Evolutionary conservation across 148 eudicot species (phyloP).

Genomic region (Mesembryanthemum crystallinum): DNA sequence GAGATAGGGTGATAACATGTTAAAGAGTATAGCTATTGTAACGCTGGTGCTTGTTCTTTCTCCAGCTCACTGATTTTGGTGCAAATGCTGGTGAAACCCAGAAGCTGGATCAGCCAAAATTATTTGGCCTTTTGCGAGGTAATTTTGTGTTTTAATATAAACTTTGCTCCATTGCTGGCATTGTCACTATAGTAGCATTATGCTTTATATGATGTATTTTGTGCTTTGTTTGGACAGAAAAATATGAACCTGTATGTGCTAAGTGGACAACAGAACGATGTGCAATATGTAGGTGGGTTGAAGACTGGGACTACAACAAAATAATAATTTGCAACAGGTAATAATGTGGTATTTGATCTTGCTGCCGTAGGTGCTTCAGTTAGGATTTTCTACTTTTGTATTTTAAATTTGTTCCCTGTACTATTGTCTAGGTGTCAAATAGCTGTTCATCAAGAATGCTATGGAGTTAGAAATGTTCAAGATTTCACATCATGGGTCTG

Average conservation of each 20-base stretch:
- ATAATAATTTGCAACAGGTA: slow-evolving; percentile 92
- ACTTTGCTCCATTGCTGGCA: not conserved
- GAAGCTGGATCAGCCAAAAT: slow-evolving; percentile 53
- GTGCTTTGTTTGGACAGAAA: slow-evolving; percentile 40
- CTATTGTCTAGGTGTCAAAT: slow-evolving; percentile 74
- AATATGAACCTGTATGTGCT: slow-evolving; percentile 63
- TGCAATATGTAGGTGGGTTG: slow-evolving; percentile 95
- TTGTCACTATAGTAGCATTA: not conserved
- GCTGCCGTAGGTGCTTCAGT: not conserved
- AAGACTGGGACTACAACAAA: slow-evolving; percentile 91
- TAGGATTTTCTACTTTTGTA: not conserved
- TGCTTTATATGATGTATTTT: not conserved
- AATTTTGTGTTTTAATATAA: not conserved
- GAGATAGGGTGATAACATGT: not conserved
- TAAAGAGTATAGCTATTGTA: slow-evolving; percentile 7
- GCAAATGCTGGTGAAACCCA: slow-evolving; percentile 35
- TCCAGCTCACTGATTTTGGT: slow-evolving; percentile 60
- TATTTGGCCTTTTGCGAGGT: slow-evolving; percentile 71
- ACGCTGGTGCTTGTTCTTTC: slow-evolving; percentile 11
- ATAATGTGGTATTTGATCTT: slow-evolving; percentile 10
- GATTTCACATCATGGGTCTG: slow-evolving; percentile 95
- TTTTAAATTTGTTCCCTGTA: not conserved
- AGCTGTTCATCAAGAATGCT: slow-evolving; percentile 97
- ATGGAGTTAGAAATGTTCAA: slow-evolving; percentile 60
- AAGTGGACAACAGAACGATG: slow-evolving; percentile 98